Percentiles rank a stretch among this genome's conserved stretches.
These are phyloP conservation scores for Cornus florida DNA, from an alignment of 148 eudicot genomes.

Conservation along the genomic window DNA sequence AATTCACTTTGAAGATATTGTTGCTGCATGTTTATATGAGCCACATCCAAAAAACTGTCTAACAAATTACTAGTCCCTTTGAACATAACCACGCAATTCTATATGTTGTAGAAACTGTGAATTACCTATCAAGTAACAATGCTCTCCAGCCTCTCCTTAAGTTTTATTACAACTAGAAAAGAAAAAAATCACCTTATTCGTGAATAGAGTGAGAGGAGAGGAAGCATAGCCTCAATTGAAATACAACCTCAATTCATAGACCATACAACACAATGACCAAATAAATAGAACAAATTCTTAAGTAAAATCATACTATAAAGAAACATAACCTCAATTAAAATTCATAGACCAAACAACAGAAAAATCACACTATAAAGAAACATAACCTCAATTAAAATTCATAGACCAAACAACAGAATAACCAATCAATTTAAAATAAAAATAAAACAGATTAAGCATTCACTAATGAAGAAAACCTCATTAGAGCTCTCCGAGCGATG, in stretches of 20 bases:
- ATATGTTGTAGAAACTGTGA: background rate
- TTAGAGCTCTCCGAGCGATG: slow-evolving; percentile 71
- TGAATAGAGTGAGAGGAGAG: background rate
- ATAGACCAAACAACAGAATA: background rate
- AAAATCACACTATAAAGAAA: background rate
- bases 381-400: background rate
- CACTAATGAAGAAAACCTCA: slow-evolving; percentile 42
- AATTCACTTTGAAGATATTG: no score
- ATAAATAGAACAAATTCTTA: background rate
- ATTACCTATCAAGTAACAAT: background rate
- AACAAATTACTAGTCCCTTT: background rate
- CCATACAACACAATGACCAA: no score
- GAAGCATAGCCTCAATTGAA: background rate
- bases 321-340: background rate
- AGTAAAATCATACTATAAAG: background rate
- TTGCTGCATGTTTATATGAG: no score
- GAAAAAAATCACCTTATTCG: background rate
- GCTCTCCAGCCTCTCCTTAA: background rate
- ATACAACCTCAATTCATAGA: no score
- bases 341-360: background rate
- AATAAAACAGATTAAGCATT: background rate
- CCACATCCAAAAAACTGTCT: background rate
- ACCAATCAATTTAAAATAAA: background rate
- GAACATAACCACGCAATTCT: background rate
- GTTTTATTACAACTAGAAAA: background rate